A percentile compares a stretch with the other conserved stretches of the same genome.
Conservation (phyloP, 805 yeast species). For the Candida sanyiensis region DNA sequence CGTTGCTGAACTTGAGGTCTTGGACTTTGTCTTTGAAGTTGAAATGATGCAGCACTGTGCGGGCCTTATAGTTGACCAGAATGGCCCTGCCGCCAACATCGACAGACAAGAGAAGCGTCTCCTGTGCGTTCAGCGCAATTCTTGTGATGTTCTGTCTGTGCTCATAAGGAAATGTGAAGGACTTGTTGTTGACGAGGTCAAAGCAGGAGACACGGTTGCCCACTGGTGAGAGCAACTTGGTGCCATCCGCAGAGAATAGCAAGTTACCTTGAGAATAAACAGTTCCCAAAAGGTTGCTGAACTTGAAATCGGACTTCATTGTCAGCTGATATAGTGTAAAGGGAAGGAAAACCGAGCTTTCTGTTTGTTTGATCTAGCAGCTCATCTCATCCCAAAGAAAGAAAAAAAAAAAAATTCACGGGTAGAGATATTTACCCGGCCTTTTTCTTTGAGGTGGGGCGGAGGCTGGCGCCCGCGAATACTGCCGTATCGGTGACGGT, state of each 20-base stretch:
- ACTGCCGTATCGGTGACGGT: neutral
- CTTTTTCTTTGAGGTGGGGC: no score
- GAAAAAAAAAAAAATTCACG: conserved; percentile 7
- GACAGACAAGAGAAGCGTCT: conserved; percentile 71
- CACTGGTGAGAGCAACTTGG: conserved; percentile 79
- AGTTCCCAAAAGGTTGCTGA: conserved; percentile 87
- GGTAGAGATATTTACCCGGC: conserved; percentile 9
- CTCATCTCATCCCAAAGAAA: conserved; percentile 17
- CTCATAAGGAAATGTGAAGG: conserved; percentile 87
- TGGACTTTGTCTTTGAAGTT: conserved; percentile 78
- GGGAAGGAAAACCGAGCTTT: no score
- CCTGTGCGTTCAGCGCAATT: conserved; percentile 79
- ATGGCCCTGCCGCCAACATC: conserved; percentile 94
- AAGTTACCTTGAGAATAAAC: conserved; percentile 93
- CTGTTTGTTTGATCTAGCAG: conserved; percentile 2
- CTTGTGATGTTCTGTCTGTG: conserved; percentile 80
- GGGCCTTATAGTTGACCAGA: conserved; percentile 73
- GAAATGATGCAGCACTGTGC: conserved; percentile 88
- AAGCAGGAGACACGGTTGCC: conserved; percentile 90
- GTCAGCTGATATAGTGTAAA: neutral
- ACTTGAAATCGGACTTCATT: conserved; percentile 84
- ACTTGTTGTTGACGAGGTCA: conserved; percentile 76
- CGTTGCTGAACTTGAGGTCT: conserved; percentile 80
- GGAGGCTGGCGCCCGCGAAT: neutral
- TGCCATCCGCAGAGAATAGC: conserved; percentile 81